A percentile compares a stretch with the other conserved stretches of the same genome.
phyloP scores from a whole-genome alignment of 2,329 filamentous ascomycete species.

The Ascosphaera apis region DNA sequence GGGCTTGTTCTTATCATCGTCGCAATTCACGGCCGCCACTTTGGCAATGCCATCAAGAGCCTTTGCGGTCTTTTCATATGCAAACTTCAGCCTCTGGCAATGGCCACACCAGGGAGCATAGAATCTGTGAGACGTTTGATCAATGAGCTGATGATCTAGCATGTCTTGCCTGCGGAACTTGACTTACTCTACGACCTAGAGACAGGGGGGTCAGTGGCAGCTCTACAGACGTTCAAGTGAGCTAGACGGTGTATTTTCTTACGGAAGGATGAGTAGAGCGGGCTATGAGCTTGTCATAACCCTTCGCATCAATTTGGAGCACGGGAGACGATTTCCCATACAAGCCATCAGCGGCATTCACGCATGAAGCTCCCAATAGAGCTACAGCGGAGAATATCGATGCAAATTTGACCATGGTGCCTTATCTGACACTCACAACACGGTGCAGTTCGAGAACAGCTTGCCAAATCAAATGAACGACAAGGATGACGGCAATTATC shows the following conservation, averaged over 20 bases:
- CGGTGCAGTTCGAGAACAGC: too few species aligned
- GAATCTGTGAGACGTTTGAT: slow-evolving; percentile 40
- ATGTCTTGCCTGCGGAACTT: background rate
- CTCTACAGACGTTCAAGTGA: background rate
- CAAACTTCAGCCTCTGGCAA: slow-evolving; percentile 85
- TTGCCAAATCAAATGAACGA: too few species aligned
- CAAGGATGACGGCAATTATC: too few species aligned
- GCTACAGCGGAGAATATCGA: slow-evolving; percentile 29
- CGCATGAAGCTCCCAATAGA: slow-evolving; percentile 41
- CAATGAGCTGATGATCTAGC: slow-evolving; percentile 19
- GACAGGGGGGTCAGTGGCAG: background rate
- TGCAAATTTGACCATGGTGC: slow-evolving; percentile 19
- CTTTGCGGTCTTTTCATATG: slow-evolving; percentile 82
- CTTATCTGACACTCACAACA: background rate
- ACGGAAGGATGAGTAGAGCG: slow-evolving; percentile 84
- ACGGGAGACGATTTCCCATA: slow-evolving; percentile 79
- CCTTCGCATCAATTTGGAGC: slow-evolving; percentile 54
- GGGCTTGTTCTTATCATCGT: slow-evolving; percentile 76
- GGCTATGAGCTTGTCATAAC: slow-evolving; percentile 60
- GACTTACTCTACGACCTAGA: slow-evolving; percentile 30
- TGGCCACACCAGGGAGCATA: slow-evolving; percentile 97
- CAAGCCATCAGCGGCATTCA: slow-evolving; percentile 40
- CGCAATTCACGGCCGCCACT: slow-evolving; percentile 85
- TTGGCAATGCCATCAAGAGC: slow-evolving; percentile 80
- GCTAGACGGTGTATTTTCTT: slow-evolving; percentile 8